Evolutionary conservation across 768 basidiomycete species (phyloP).

Genomic region (Russula sp.): DNA sequence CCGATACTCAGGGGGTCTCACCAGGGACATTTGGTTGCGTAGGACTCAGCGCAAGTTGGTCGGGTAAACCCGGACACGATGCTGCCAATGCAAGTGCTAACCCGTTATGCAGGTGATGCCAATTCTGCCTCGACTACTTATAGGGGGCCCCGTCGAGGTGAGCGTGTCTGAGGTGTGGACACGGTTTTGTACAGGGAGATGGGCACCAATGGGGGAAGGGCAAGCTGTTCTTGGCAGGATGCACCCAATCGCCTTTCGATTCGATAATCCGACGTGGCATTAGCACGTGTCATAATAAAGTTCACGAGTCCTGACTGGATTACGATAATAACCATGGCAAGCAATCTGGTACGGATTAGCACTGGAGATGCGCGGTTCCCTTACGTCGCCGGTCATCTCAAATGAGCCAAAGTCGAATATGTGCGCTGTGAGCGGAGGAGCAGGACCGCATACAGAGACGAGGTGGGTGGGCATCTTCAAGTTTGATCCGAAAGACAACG

Average conservation of each 20-base stretch:
- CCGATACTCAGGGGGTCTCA: neutral
- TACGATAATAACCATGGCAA: neutral
- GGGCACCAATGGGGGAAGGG: neutral
- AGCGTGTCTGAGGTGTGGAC: neutral
- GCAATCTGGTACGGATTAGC: neutral
- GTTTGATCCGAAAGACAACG: constrained; percentile 5
- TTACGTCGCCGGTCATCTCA: constrained; percentile 18
- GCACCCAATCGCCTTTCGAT: neutral
- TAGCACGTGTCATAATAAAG: neutral
- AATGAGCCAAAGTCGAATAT: constrained; percentile 5
- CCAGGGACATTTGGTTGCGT: neutral
- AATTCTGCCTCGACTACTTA: neutral
- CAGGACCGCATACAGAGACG: constrained; percentile 8
- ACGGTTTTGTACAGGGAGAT: neutral
- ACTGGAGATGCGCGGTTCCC: constrained; percentile 14
- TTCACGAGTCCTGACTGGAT: neutral
- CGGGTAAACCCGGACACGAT: neutral
- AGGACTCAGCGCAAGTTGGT: neutral
- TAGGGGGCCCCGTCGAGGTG: neutral
- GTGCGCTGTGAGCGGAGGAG: constrained; percentile 13
- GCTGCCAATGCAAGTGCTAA: neutral
- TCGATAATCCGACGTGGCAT: neutral
- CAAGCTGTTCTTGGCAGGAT: neutral
- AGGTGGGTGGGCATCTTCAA: constrained; percentile 26
- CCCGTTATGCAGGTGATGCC: neutral